Base-by-base conservation (phyloP, 2,329 filamentous ascomycete species). In the Aureobasidium sp. region DNA sequence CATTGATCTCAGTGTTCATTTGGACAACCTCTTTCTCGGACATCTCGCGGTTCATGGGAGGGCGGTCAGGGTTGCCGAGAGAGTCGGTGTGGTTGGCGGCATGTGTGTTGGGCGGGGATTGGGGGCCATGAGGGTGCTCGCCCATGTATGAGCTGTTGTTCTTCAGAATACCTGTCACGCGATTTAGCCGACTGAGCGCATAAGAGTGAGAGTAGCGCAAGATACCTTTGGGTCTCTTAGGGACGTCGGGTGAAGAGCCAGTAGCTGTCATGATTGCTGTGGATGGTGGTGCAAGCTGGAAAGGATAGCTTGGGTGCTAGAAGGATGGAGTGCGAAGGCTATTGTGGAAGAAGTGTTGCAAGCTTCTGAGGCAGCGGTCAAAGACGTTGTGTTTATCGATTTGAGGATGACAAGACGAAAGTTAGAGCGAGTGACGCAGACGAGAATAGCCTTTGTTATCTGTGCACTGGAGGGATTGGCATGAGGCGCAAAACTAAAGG, bases 1-100 rank as follows among this genome's bases (percentile, higher is more conserved):
- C 91, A 79, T 99, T 99, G 72, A 90, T 86, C 65, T 97, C 85
- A 0, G 94, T 99, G 77, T 99, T 99, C 74, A 92, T 87, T 63
- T 97, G 85, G 3, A 91, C 95, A 69, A 97, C 81, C 72, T 97
- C 94, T 77, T 95, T 94, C 67, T 91, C 87, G 4, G 84, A 85
- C 67, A 85, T 67, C 72, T 85, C 75, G 69, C 79, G 73, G 67
- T 78, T 77, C 62, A 76, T 71, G 13, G 65, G 72, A 47, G 79
- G 78, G 61, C 75, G 72, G 65, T 71, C 70, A 41, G 66, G 54
- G n/a, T 59, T 47, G 61, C 68, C 36, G 66, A 73, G 66, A 10
- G 69, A 70, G 62, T 68, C 73, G 55, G 67, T 68, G 44, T 64
- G 69, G 29, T 72, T 70, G 44, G 36, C 8, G 62, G 69, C 58